Evolutionary conservation across 1,139 yeast genomes (phyloP).

Genomic region (Debaryomyces sp.): DNA sequence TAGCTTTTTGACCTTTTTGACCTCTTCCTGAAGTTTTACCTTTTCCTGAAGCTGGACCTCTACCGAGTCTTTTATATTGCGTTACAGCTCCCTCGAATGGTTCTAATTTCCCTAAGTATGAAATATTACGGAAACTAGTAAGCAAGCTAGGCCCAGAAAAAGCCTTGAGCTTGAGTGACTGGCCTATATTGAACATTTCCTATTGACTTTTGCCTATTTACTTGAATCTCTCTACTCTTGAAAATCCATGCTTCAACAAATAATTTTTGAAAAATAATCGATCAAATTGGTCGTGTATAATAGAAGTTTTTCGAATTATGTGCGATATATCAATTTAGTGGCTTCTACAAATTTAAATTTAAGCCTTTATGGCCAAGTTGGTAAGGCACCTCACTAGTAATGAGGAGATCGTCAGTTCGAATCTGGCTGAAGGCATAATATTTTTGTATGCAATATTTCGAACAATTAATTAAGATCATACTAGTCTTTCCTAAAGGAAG

Average conservation of each 20-base stretch:
- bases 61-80: constrained; percentile 75
- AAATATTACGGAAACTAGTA: constrained; percentile 19
- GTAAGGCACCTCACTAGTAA: constrained; percentile 92
- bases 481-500: background rate
- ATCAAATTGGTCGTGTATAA: constrained; percentile 2
- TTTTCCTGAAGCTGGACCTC: constrained; percentile 93
- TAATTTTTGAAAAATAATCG: constrained; percentile 2
- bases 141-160: constrained; percentile 9
- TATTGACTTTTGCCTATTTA: background rate
- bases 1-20: constrained; percentile 98
- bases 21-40: constrained; percentile 98
- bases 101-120: constrained; percentile 39
- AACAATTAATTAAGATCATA: too few relatives aligned
- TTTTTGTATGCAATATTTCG: too few relatives aligned
- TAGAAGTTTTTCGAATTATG: background rate
- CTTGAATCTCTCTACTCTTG: background rate
- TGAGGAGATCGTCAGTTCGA: constrained; percentile 89
- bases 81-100: constrained; percentile 47
- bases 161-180: constrained; percentile 1
- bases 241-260: background rate
- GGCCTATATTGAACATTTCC: constrained; percentile 10
- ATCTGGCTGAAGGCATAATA: constrained; percentile 70
- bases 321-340: background rate
- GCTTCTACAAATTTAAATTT: background rate
- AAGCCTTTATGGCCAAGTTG: constrained; percentile 74